Conservation (phyloP, 2,329 filamentous ascomycete species). For the Chaetomium sp. region DNA sequence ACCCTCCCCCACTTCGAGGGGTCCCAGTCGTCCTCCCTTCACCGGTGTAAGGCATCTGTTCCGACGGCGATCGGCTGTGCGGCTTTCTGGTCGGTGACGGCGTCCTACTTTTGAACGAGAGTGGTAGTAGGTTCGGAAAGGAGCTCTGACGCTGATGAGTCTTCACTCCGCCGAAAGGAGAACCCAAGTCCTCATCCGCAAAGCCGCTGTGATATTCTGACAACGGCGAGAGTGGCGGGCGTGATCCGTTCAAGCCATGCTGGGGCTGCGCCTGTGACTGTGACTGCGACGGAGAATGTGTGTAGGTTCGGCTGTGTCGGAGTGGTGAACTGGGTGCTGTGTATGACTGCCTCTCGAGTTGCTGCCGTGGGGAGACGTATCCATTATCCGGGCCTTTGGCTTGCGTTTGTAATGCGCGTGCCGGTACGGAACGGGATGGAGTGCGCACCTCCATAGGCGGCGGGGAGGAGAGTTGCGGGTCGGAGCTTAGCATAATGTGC, state of each 20-base stretch:
- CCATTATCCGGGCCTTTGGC: constrained; percentile 16
- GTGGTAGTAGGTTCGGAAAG: constrained; percentile 31
- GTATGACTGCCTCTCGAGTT: constrained; percentile 17
- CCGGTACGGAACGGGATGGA: constrained; percentile 13
- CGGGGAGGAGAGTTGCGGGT: constrained; percentile 24
- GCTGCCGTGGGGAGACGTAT: constrained; percentile 18
- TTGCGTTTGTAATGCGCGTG: constrained; percentile 16
- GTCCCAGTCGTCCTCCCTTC: constrained; percentile 30
- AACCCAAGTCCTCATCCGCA: constrained; percentile 23
- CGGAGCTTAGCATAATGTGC: constrained; percentile 33
- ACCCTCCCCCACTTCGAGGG: constrained; percentile 24
- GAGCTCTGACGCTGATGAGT: constrained; percentile 32
- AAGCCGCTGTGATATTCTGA: constrained; percentile 31
- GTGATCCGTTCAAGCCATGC: constrained; percentile 17
- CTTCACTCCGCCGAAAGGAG: constrained; percentile 18
- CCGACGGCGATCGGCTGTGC: constrained; percentile 18
- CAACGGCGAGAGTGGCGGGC: constrained; percentile 23
- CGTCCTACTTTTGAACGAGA: constrained; percentile 26
- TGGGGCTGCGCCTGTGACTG: constrained; percentile 8
- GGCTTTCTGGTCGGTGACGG: constrained; percentile 26
- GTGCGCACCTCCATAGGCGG: constrained; percentile 20
- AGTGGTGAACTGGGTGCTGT: constrained; percentile 10
- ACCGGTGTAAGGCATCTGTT: constrained; percentile 39
- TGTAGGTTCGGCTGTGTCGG: constrained; percentile 8
- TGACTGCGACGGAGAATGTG: not conserved